Base-by-base conservation (phyloP, 306 rosid species). In the Rosa chinensis region DNA sequence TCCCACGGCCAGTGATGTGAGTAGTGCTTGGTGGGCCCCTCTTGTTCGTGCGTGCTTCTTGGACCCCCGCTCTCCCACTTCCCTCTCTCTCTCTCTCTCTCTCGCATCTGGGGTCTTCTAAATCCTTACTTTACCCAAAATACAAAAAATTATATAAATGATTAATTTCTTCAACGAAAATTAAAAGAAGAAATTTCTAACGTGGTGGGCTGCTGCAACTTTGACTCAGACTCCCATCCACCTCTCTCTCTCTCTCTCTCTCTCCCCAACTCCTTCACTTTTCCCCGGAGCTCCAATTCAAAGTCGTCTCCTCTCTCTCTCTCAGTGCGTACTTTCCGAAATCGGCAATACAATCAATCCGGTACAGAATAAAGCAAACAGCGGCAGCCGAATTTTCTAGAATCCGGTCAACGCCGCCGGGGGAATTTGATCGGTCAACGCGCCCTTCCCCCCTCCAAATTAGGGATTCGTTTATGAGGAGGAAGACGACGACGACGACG, bases 181-280 rank as follows among this genome's bases (percentile, higher is more conserved):
- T 18, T 13, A 50, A 32, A 35, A 53, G 6, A 45, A n/a, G 70
- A 44, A 75, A 61, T 25, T 56, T 75, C 70, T 1, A 76, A 63
- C 48, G 61, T 32, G 79, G 79, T 76, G 79, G 72, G 72, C 79
- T 47, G 79, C 55, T 37, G 10, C 62, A 49, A 25, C 72, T 76
- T 76, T 63, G 79, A 76, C 79, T 21, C 5, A 7, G 17, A 28
- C 8, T 1, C 28, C 37, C 72, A 20, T 43, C 44, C 10, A 37
- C 78, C n/a, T 64, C 78, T 0, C 20, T 9, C 23, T 1, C 48
- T n/a, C 44, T 10, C 25, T n/a, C n/a, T 2, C 10, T 10, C 66
- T 1, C 48, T n/a, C 44, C 5, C 45, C 25, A 10, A 10, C 21
- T 12, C 50, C 23, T 5, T 69, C 13, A 40, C 55, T 25, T 23